These are phyloP conservation scores for Stemphylium beticola DNA, from an alignment of 2,329 filamentous ascomycete species.

Conservation along the genomic window DNA sequence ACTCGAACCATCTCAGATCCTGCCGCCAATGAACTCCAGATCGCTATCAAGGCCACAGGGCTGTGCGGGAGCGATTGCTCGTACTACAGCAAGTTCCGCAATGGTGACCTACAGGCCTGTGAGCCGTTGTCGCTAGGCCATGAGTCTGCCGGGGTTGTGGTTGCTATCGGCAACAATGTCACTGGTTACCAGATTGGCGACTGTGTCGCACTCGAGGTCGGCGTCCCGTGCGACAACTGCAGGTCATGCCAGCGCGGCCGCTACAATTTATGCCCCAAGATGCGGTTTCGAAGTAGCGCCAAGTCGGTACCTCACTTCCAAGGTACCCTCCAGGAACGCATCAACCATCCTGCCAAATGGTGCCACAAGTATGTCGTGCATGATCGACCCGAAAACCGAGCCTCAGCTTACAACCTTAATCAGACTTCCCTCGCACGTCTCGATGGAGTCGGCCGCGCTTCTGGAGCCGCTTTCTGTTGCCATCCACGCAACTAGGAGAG, in stretches of 20 bases:
- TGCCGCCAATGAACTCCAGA: constrained; percentile 65
- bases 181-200: constrained; percentile 49
- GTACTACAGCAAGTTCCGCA: constrained; percentile 75
- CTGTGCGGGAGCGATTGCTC: constrained; percentile 74
- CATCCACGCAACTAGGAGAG: constrained; percentile 83
- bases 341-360: constrained; percentile 54
- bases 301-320: constrained; percentile 53
- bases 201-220: constrained; percentile 51
- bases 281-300: constrained; percentile 53
- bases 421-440: constrained; percentile 50
- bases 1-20: constrained; percentile 62
- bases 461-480: constrained; percentile 75
- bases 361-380: constrained; percentile 52
- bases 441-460: constrained; percentile 48
- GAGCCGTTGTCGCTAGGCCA: constrained; percentile 65
- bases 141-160: constrained; percentile 50
- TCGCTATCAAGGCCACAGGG: constrained; percentile 69
- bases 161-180: constrained; percentile 47
- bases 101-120: constrained; percentile 71
- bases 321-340: constrained; percentile 52
- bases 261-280: constrained; percentile 52
- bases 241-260: constrained; percentile 51
- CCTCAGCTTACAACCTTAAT: constrained; percentile 37
- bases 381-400: constrained; percentile 33
- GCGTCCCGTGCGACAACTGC: constrained; percentile 51